Conservation (phyloP, 345 rosid species). For the Citrus reticulata region DNA sequence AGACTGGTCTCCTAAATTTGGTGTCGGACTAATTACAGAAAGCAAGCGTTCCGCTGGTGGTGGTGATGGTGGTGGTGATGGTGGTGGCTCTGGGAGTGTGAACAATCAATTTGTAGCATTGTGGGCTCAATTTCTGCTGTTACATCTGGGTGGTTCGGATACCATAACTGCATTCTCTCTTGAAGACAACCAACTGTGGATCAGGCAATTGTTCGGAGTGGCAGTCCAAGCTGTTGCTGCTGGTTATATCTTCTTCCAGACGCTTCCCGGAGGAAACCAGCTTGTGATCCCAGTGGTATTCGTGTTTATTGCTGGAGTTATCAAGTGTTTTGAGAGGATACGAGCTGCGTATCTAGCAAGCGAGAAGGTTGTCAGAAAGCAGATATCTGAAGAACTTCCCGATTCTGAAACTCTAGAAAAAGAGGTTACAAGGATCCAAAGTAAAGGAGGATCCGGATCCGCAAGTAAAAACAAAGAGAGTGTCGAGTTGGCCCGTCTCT, state of each 20-base stretch:
- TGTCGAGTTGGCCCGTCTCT: no score
- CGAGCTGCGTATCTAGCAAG: conserved; percentile 54
- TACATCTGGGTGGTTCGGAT: conserved; percentile 55
- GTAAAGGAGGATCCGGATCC: no score
- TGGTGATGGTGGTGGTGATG: not conserved
- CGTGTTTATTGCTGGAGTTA: conserved; percentile 48
- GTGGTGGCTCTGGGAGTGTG: no score
- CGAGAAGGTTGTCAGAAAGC: conserved; percentile 49
- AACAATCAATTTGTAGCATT: conserved; percentile 38
- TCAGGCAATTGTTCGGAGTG: conserved; percentile 48
- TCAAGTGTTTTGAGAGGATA: conserved; percentile 63
- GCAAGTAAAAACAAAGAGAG: no score
- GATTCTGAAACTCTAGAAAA: conserved; percentile 13
- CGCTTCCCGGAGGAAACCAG: conserved; percentile 25
- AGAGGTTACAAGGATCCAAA: no score
- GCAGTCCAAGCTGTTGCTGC: conserved; percentile 41
- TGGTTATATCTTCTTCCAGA: conserved; percentile 39
- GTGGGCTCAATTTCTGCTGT: conserved; percentile 30
- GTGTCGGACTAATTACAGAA: conserved; percentile 32
- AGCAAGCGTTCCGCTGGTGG: not conserved
- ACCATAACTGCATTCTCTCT: conserved; percentile 63
- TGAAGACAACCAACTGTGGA: conserved; percentile 71
- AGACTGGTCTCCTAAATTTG: not conserved
- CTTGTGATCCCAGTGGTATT: conserved; percentile 30
- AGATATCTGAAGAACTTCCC: conserved; percentile 20